Conservation (phyloP, 768 basidiomycete species). For the Rhodotorula babjevae region DNA sequence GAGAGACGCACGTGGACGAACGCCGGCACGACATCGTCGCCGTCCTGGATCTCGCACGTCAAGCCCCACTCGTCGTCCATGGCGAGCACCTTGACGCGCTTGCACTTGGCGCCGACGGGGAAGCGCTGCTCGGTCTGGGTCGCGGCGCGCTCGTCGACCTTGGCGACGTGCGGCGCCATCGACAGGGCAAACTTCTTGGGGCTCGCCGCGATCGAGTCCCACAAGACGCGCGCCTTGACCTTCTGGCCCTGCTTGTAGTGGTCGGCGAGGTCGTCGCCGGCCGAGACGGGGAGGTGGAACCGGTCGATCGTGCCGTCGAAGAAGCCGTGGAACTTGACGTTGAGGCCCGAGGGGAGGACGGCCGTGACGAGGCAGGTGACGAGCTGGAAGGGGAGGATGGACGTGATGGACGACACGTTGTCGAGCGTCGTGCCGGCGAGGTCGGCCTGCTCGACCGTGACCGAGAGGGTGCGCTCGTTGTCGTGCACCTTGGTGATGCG, state of each 20-base stretch:
- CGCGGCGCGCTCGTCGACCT: conserved; percentile 46
- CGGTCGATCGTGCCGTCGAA: conserved; percentile 85
- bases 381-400: conserved; percentile 77
- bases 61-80: conserved; percentile 80
- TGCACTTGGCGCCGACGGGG: conserved; percentile 67
- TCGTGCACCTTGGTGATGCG: conserved; percentile 64
- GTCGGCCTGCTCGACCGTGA: conserved; percentile 56
- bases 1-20: conserved; percentile 71
- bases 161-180: conserved; percentile 65
- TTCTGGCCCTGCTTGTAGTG: conserved; percentile 52
- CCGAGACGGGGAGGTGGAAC: conserved; percentile 58
- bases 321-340: conserved; percentile 82
- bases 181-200: conserved; percentile 82
- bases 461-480: conserved; percentile 73
- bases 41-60: conserved; percentile 56
- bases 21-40: conserved; percentile 54
- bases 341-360: conserved; percentile 66
- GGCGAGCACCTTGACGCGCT: conserved; percentile 61
- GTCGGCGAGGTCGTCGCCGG: conserved; percentile 47
- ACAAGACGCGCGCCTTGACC: conserved; percentile 76
- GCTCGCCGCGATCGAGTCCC: conserved; percentile 62
- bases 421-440: conserved; percentile 59
- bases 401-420: conserved; percentile 71
- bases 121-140: conserved; percentile 56
- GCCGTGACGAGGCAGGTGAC: conserved; percentile 78